Percentiles rank a stretch among this genome's conserved stretches.
Conservation (phyloP, 768 basidiomycete species). For the Boletus coccyginus region DNA sequence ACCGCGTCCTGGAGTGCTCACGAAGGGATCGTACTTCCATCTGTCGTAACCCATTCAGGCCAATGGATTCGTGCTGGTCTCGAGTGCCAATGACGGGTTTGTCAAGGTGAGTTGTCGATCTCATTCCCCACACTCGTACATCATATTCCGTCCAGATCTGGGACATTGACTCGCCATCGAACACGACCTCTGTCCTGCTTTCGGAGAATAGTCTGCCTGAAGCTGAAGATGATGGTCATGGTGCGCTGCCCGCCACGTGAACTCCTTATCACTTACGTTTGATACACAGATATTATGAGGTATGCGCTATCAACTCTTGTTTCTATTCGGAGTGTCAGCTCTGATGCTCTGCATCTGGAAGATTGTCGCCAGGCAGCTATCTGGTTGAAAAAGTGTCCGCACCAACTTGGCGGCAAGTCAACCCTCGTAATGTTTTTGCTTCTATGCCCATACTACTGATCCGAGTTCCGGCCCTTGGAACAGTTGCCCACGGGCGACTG, state of each 20-base stretch:
- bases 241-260: slow-evolving; percentile 1
- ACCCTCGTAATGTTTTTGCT: slow-evolving; percentile 50
- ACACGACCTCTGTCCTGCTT: background rate
- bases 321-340: slow-evolving; percentile 84
- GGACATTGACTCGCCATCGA: slow-evolving; percentile 41
- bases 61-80: slow-evolving; percentile 46
- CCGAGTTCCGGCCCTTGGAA: background rate
- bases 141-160: slow-evolving; percentile 42
- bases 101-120: slow-evolving; percentile 60
- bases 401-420: slow-evolving; percentile 83
- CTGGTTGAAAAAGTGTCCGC: slow-evolving; percentile 85
- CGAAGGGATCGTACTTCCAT: slow-evolving; percentile 78
- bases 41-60: slow-evolving; percentile 48
- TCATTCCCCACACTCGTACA: background rate
- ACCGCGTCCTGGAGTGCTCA: slow-evolving; percentile 83
- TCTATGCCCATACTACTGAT: background rate
- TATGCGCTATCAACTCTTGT: slow-evolving; percentile 84
- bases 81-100: slow-evolving; percentile 82
- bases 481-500: slow-evolving; percentile 77
- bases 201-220: slow-evolving; percentile 2
- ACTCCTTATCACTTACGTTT: slow-evolving; percentile 2
- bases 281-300: slow-evolving; percentile 58
- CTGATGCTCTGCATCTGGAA: slow-evolving; percentile 60
- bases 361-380: slow-evolving; percentile 94
- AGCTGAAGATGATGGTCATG: slow-evolving; percentile 24